These are phyloP conservation scores for Cutaneotrichosporon sp. DNA, from an alignment of 1,284 basidiomycete species.

Conservation along the genomic window DNA sequence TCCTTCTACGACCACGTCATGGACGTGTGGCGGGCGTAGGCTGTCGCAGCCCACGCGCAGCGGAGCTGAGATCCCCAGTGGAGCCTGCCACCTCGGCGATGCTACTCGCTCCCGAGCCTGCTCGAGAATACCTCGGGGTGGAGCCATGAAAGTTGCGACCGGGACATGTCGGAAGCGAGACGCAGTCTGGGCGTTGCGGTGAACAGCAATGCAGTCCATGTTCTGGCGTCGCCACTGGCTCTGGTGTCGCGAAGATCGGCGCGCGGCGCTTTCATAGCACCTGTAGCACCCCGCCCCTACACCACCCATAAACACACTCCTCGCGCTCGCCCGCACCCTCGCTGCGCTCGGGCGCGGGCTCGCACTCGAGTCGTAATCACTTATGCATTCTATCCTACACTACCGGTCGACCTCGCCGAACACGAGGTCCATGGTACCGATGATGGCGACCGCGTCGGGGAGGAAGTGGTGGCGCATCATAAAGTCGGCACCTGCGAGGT, in stretches of 20 bases:
- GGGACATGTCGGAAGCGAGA: too few species aligned
- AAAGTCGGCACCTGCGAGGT: constrained; percentile 86
- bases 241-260: too few species aligned
- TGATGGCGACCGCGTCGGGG: constrained; percentile 86
- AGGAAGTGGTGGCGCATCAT: constrained; percentile 81
- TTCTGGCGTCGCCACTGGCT: too few species aligned
- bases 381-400: constrained; percentile 21
- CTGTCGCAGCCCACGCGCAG: neutral
- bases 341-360: neutral
- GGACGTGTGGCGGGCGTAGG: constrained; percentile 68
- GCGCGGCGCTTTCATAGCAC: too few species aligned
- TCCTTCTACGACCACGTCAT: constrained; percentile 93
- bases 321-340: neutral
- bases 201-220: too few species aligned
- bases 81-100: neutral
- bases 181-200: too few species aligned
- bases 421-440: constrained; percentile 82
- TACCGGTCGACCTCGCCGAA: constrained; percentile 63
- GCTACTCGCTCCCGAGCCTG: too few species aligned
- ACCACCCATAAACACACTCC: neutral
- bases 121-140: neutral
- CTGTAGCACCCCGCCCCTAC: too few species aligned
- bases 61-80: too few species aligned
- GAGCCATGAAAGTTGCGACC: too few species aligned
- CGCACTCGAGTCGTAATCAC: constrained; percentile 3